Percentiles rank a stretch among this genome's conserved stretches.
Evolutionary conservation across 192 early-diverging fungal species (phyloP).

Genomic region (Rhizoclosmatium sp.): DNA sequence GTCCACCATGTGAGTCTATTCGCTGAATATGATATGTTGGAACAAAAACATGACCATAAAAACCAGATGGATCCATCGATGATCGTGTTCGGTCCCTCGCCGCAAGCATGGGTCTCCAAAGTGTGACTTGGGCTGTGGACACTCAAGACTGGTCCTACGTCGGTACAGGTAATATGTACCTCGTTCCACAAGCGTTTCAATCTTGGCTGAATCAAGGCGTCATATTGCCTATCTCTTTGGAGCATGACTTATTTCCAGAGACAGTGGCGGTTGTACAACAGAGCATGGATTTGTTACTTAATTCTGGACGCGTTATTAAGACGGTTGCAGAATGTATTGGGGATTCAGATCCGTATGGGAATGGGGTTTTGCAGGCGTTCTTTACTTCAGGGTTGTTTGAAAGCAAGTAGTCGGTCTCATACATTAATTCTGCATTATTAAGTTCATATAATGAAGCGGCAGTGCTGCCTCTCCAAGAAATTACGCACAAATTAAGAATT

Average conservation of each 20-base stretch:
- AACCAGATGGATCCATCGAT: conserved; percentile 64
- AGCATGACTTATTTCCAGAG: neutral
- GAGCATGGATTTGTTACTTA: neutral
- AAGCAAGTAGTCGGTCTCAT: neutral
- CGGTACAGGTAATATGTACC: neutral
- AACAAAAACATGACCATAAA: neutral
- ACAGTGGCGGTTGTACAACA: neutral
- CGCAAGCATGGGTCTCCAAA: conserved; percentile 56
- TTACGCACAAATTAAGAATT: too few species aligned
- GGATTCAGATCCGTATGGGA: neutral
- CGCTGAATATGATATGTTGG: neutral
- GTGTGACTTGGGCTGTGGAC: conserved; percentile 45
- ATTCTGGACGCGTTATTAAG: neutral
- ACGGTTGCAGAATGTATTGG: conserved; percentile 9
- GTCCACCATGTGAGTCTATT: conserved; percentile 70
- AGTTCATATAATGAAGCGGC: too few species aligned
- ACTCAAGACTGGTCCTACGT: conserved; percentile 40
- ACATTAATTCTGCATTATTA: too few species aligned
- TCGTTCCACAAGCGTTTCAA: neutral
- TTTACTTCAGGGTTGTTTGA: conserved; percentile 11
- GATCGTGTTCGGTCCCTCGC: conserved; percentile 65
- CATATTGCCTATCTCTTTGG: neutral
- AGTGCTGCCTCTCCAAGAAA: too few species aligned
- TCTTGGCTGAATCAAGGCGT: conserved; percentile 2
- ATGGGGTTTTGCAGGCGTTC: neutral